phyloP scores from a whole-genome alignment of 2,329 filamentous ascomycete species.

The Fusarium dimerum region DNA sequence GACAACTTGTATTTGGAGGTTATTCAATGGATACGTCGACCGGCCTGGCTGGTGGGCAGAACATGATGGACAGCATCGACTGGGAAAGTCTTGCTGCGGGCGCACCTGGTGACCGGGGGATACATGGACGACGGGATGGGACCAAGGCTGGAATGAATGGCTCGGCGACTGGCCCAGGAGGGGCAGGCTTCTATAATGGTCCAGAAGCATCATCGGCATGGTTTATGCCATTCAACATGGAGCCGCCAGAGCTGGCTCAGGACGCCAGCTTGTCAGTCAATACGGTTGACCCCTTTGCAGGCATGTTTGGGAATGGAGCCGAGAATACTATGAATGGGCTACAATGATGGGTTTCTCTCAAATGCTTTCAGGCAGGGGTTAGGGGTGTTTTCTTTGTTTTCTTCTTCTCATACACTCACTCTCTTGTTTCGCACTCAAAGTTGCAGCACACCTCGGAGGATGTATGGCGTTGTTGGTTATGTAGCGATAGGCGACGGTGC shows the following conservation, averaged over 20 bases:
- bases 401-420: neutral
- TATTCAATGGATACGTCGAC: constrained; percentile 58
- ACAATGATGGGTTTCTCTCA: constrained; percentile 33
- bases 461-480: neutral
- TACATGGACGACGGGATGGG: constrained; percentile 30
- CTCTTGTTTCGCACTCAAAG: neutral
- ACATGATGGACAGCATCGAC: constrained; percentile 43
- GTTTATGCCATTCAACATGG: constrained; percentile 93
- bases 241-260: constrained; percentile 65
- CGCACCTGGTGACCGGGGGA: constrained; percentile 27
- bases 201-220: constrained; percentile 68
- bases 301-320: constrained; percentile 47
- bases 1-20: constrained; percentile 74
- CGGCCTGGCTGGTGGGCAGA: constrained; percentile 37
- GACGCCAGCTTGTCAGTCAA: constrained; percentile 45
- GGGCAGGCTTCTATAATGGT: constrained; percentile 27
- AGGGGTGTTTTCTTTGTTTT: constrained; percentile 1
- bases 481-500: neutral
- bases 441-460: neutral
- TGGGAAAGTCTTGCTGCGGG: constrained; percentile 46
- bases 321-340: constrained; percentile 36
- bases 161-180: constrained; percentile 21
- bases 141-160: constrained; percentile 33
- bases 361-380: constrained; percentile 12
- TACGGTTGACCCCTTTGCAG: constrained; percentile 50